Evolutionary conservation across 179 eudicot genomes (phyloP).

Genomic region (Beta macrorhiza): DNA sequence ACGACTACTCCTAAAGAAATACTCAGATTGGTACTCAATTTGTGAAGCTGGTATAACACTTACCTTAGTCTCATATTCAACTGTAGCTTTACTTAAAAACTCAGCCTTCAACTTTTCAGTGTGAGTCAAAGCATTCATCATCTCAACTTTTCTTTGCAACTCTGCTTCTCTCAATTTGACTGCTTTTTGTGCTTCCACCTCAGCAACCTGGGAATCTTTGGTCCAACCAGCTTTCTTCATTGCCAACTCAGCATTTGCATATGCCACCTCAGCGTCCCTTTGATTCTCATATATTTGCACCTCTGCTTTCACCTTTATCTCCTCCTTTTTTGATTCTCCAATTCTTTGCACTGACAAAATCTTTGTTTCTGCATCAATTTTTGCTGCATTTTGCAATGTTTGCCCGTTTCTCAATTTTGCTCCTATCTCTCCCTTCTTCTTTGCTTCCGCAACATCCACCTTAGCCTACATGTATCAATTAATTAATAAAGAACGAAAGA

Average conservation of each 20-base stretch:
- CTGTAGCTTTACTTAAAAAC: slow-evolving; percentile 40
- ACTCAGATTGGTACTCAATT: no score
- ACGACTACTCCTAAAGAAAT: no score
- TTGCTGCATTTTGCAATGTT: slow-evolving; percentile 40
- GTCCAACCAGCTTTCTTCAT: slow-evolving; percentile 41
- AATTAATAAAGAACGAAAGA: background rate
- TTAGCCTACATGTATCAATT: slow-evolving; percentile 24
- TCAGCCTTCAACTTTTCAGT: slow-evolving; percentile 42
- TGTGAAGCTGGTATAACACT: background rate
- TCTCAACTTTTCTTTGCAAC: slow-evolving; percentile 40
- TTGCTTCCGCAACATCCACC: slow-evolving; percentile 44
- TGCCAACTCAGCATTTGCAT: slow-evolving; percentile 38
- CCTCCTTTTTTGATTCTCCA: slow-evolving; percentile 33
- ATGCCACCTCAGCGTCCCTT: slow-evolving; percentile 40
- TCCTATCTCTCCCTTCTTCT: slow-evolving; percentile 42
- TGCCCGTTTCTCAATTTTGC: slow-evolving; percentile 33
- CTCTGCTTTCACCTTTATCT: slow-evolving; percentile 33
- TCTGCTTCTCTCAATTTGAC: slow-evolving; percentile 40
- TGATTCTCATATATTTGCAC: slow-evolving; percentile 37
- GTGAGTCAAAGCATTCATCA: slow-evolving; percentile 39
- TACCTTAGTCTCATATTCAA: slow-evolving; percentile 46
- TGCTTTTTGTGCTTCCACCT: slow-evolving; percentile 42
- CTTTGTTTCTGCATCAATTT: slow-evolving; percentile 39
- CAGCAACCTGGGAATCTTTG: slow-evolving; percentile 32
- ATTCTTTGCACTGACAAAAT: slow-evolving; percentile 26